Evolutionary conservation across 179 eudicot species (phyloP).

Genomic region (Dionaea muscipula): DNA sequence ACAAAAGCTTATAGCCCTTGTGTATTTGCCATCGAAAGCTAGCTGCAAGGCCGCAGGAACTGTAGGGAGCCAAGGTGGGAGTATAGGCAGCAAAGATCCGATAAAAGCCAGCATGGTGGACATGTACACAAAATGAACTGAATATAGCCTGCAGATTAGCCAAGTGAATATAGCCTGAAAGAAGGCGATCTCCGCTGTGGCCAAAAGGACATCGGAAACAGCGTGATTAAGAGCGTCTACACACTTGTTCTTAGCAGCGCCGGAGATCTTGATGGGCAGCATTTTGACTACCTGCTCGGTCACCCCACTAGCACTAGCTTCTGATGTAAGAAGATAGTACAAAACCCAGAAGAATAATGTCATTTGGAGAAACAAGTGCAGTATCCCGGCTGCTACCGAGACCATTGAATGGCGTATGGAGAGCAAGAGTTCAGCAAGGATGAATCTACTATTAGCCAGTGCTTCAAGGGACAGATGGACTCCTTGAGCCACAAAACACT

Average conservation of each 20-base stretch:
- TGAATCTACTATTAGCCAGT: constrained; percentile 18
- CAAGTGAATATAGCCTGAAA: constrained; percentile 33
- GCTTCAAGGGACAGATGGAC: constrained; percentile 12
- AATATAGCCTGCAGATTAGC: constrained; percentile 23
- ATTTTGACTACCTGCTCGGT: constrained; percentile 21
- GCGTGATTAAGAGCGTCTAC: constrained; percentile 22
- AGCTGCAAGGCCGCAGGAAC: constrained; percentile 26
- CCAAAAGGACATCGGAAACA: constrained; percentile 25
- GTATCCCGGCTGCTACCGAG: constrained; percentile 19
- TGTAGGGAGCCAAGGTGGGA: constrained; percentile 27
- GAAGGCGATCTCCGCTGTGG: constrained; percentile 29
- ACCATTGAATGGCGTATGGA: constrained; percentile 18
- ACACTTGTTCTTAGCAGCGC: constrained; percentile 6
- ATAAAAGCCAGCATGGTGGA: constrained; percentile 26
- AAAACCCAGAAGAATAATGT: constrained; percentile 26
- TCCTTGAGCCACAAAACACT: constrained; percentile 22
- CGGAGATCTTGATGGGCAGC: constrained; percentile 18
- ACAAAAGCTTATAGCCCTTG: constrained; percentile 13
- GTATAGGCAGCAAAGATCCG: constrained; percentile 24
- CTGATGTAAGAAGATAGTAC: constrained; percentile 25
- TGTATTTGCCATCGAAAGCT: constrained; percentile 19
- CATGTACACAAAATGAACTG: constrained; percentile 25
- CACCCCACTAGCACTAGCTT: constrained; percentile 18
- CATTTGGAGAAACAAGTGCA: constrained; percentile 15
- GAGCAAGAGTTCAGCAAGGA: constrained; percentile 17